Conservation (phyloP, 306 rosid species). For the Gynostemma pentaphyllum region DNA sequence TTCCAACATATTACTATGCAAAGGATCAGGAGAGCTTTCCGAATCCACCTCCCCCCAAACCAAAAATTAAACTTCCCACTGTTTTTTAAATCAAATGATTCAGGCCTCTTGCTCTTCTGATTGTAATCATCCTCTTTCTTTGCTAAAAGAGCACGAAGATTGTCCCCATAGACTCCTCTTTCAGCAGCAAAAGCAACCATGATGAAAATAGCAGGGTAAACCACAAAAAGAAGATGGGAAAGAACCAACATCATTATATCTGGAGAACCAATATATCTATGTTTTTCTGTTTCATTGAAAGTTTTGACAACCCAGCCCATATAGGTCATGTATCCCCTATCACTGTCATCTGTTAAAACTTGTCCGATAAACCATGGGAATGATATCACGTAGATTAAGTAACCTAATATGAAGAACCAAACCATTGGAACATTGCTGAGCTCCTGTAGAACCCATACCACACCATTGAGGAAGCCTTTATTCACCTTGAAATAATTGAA, state of each 20-base stretch:
- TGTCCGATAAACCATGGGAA: constrained; percentile 76
- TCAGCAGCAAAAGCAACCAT: constrained; percentile 47
- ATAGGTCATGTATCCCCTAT: constrained; percentile 71
- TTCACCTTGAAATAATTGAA: constrained; percentile 37
- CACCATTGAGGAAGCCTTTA: constrained; percentile 36
- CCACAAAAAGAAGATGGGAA: constrained; percentile 66
- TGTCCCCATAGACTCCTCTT: constrained; percentile 41
- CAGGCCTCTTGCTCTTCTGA: constrained; percentile 14
- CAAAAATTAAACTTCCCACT: constrained; percentile 15
- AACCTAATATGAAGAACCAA: constrained; percentile 67
- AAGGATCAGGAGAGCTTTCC: constrained; percentile 38
- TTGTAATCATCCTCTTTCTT: constrained; percentile 72
- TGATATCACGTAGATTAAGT: constrained; percentile 55
- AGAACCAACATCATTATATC: constrained; percentile 79
- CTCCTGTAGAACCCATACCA: constrained; percentile 68
- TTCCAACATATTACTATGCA: constrained; percentile 63
- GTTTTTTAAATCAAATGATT: constrained; percentile 17
- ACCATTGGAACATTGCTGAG: constrained; percentile 37
- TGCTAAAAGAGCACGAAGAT: constrained; percentile 32
- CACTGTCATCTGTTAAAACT: constrained; percentile 50
- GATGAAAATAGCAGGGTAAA: constrained; percentile 60
- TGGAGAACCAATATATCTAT: constrained; percentile 64
- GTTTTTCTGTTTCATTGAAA: constrained; percentile 31
- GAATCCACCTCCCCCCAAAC: constrained; percentile 41
- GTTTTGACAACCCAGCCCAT: constrained; percentile 67